phyloP scores from a whole-genome alignment of 2,329 filamentous ascomycete genomes.

The Aspergillus thermomutatus region DNA sequence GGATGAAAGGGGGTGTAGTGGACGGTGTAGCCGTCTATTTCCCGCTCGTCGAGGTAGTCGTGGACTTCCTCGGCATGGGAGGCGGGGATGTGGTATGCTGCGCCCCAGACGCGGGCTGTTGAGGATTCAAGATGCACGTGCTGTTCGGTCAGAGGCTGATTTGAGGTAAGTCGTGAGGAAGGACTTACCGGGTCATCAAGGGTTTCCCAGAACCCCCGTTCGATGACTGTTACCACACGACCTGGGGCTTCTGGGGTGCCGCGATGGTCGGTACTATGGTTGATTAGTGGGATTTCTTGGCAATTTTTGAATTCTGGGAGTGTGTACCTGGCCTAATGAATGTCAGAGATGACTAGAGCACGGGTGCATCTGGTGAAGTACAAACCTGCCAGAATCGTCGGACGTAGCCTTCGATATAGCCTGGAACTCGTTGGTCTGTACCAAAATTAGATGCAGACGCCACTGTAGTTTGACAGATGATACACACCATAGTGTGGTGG shows the following conservation, averaged over 20 bases:
- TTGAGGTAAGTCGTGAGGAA: not conserved
- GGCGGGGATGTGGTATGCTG: constrained; percentile 79
- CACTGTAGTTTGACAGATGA: not conserved
- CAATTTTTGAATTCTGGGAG: not conserved
- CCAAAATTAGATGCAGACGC: not conserved
- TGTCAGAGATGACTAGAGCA: not conserved
- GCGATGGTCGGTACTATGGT: constrained; percentile 79
- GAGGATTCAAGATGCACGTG: constrained; percentile 33
- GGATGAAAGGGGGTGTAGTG: constrained; percentile 84
- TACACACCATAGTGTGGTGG: constrained; percentile 85
- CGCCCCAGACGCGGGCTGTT: constrained; percentile 72
- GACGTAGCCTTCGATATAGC: constrained; percentile 91
- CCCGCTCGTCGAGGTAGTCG: constrained; percentile 88
- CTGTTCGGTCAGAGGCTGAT: constrained; percentile 17
- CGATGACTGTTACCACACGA: constrained; percentile 88
- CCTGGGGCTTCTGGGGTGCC: constrained; percentile 85
- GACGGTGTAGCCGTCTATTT: constrained; percentile 96
- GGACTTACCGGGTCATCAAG: constrained; percentile 60
- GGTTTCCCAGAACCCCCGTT: constrained; percentile 75
- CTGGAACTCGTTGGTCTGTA: constrained; percentile 78
- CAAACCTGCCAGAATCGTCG: constrained; percentile 96
- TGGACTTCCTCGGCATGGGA: constrained; percentile 75
- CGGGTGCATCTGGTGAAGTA: constrained; percentile 11
- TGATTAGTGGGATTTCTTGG: constrained; percentile 6
- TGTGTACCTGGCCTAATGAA: constrained; percentile 30